Evolutionary conservation across 768 basidiomycete species (phyloP).

Genomic region (Leucogyrophana mollusca): DNA sequence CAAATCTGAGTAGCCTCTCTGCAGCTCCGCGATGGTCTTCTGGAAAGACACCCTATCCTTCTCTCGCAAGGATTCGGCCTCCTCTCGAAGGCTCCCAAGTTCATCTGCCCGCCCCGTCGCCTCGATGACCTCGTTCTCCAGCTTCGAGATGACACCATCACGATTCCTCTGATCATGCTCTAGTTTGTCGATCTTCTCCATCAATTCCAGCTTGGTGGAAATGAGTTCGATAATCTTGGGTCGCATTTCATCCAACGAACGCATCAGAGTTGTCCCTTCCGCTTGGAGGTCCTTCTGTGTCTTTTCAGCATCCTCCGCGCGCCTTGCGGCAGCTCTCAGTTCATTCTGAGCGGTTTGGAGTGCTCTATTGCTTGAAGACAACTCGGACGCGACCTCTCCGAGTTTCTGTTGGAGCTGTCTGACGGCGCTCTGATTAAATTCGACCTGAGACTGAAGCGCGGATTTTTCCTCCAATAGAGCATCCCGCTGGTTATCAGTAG

Average conservation of each 20-base stretch:
- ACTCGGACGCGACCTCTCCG: slow-evolving; percentile 49
- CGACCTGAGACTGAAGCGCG: slow-evolving; percentile 46
- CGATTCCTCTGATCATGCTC: slow-evolving; percentile 53
- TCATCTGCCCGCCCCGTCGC: slow-evolving; percentile 49
- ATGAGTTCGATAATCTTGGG: slow-evolving; percentile 84
- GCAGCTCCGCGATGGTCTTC: slow-evolving; percentile 54
- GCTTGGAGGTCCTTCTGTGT: slow-evolving; percentile 70
- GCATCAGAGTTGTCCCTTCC: slow-evolving; percentile 78
- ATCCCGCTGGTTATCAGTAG: slow-evolving; percentile 46
- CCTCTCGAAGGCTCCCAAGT: slow-evolving; percentile 42
- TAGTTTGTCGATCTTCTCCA: slow-evolving; percentile 60
- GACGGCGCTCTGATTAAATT: slow-evolving; percentile 44
- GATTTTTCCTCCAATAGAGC: slow-evolving; percentile 48
- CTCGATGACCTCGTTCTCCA: slow-evolving; percentile 61
- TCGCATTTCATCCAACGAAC: slow-evolving; percentile 81
- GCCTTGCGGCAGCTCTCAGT: slow-evolving; percentile 58
- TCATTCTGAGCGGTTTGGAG: slow-evolving; percentile 65
- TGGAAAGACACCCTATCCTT: slow-evolving; percentile 50
- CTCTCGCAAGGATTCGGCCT: slow-evolving; percentile 45
- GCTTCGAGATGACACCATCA: slow-evolving; percentile 56
- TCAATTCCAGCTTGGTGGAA: slow-evolving; percentile 63
- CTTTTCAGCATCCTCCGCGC: slow-evolving; percentile 73
- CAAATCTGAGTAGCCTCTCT: slow-evolving; percentile 59
- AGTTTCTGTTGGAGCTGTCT: slow-evolving; percentile 61
- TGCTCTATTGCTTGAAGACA: slow-evolving; percentile 52